Evolutionary conservation across 2,329 filamentous ascomycete genomes (phyloP).

Genomic region (Calonectria hongkongensis): DNA sequence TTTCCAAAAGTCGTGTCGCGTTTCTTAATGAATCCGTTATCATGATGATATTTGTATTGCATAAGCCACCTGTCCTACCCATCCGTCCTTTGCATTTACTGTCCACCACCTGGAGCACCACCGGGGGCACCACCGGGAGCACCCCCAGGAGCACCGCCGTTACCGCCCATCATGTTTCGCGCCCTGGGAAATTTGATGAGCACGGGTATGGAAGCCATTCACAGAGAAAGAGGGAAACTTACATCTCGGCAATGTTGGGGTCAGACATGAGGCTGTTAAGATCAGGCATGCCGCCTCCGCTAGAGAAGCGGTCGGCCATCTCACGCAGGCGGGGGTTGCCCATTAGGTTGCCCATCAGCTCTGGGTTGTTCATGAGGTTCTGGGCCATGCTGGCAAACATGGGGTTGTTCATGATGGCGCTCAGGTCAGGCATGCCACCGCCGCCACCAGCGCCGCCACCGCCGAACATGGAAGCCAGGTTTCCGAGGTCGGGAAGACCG

Average conservation of each 20-base stretch:
- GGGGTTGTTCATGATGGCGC: conserved; percentile 94
- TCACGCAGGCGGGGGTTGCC: conserved; percentile 91
- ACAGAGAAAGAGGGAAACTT: conserved; percentile 65
- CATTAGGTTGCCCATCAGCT: conserved; percentile 94
- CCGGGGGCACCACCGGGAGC: conserved; percentile 44
- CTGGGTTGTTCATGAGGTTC: conserved; percentile 97
- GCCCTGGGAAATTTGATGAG: conserved; percentile 60
- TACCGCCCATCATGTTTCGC: conserved; percentile 68
- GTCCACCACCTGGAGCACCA: conserved; percentile 50
- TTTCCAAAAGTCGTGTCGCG: conserved; percentile 49
- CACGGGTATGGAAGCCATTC: neutral
- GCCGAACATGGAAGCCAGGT: conserved; percentile 83
- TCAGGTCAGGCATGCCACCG: conserved; percentile 91
- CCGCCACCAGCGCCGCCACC: conserved; percentile 72
- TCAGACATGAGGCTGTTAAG: conserved; percentile 91
- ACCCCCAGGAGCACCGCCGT: conserved; percentile 46
- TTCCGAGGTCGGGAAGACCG: conserved; percentile 80
- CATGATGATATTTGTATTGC: conserved; percentile 48
- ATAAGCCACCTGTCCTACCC: conserved; percentile 40
- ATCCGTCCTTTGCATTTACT: conserved; percentile 44
- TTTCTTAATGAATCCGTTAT: conserved; percentile 33
- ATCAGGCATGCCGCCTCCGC: conserved; percentile 92
- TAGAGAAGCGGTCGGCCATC: conserved; percentile 88
- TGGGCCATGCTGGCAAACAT: conserved; percentile 99
- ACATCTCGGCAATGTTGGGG: conserved; percentile 94